Evolutionary conservation across 1,139 yeast genomes (phyloP), one percentile per base, ranked within the genome.

Genomic region (Wickerhamiella infanticola): DNA sequence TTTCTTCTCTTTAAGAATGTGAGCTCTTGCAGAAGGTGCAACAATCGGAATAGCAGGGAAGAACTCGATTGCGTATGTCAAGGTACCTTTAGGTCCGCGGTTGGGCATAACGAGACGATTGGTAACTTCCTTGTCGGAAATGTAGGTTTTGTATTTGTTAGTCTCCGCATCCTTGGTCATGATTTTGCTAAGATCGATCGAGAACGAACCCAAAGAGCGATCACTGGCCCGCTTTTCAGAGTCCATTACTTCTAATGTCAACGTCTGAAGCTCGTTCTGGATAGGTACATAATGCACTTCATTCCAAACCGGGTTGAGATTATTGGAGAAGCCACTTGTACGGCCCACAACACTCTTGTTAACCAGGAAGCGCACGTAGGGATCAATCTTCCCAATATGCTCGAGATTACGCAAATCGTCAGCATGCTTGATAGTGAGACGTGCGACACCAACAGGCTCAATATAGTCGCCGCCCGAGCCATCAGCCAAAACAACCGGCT

Each of bases 231-330:
- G 72, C 49, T 72, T 71, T 64, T 88, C 94, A 41, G 81, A 82
- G 64, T 88, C 97, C 95, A 90, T 83, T 8, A 78, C 94, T 63
- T 90, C 97, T 46, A 93, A 62, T 2, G 86, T 78, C 53, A 88
- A 65, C 57, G 74, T 79, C 62, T 88, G 97, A 59, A 79, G 79
- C 37, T 86, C 75, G 41, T 86, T 81, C 11, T 93, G 74, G 25
- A 90, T 74, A 5, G 95, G 79, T 38, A 84, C 75, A 62, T 85
- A 90, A 46, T 84, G 70, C 3, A 82, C 71, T 62, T 86, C 90
- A 59, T 86, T 79, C 84, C 88, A 93, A 8, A 77, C 76, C 11
- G 99, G 98, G 53, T 81, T 70, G 56, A 79, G 68, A 2, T 84
- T 77, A 24, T 81, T 74, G 25, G 76, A 79, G 47, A 70, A 62